Evolutionary conservation across 331 rosid species (phyloP).

Genomic region (Stylosanthes scabra): DNA sequence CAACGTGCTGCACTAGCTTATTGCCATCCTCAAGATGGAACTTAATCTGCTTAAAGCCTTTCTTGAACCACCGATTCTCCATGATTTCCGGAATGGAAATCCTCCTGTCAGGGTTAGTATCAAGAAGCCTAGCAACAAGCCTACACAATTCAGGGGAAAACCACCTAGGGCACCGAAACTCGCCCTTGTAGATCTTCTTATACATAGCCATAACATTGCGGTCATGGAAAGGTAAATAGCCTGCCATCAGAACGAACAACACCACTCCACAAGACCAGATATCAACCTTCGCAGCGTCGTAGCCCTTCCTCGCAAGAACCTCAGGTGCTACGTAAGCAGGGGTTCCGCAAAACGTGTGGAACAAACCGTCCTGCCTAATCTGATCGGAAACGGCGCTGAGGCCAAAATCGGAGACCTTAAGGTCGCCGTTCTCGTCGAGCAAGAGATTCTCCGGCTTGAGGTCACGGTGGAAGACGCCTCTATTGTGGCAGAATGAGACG

Average conservation of each 20-base stretch:
- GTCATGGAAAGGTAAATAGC: conserved; percentile 66
- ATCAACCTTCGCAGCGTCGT: conserved; percentile 67
- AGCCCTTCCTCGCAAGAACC: conserved; percentile 60
- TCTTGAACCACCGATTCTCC: conserved; percentile 60
- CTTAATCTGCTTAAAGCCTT: conserved; percentile 55
- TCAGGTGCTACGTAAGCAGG: conserved; percentile 75
- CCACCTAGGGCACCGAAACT: conserved; percentile 67
- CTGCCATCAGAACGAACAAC: conserved; percentile 63
- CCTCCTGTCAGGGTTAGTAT: conserved; percentile 52
- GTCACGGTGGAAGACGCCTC: conserved; percentile 64
- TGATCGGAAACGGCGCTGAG: conserved; percentile 63
- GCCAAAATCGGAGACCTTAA: conserved; percentile 66
- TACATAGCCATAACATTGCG: conserved; percentile 64
- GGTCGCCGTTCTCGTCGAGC: conserved; percentile 56
- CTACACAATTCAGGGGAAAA: conserved; percentile 44
- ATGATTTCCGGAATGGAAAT: conserved; percentile 58
- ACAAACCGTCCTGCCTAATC: conserved; percentile 59
- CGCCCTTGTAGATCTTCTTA: conserved; percentile 62
- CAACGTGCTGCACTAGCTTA: neutral
- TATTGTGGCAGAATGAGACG: conserved; percentile 58
- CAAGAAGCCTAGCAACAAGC: conserved; percentile 52
- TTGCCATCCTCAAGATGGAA: conserved; percentile 64
- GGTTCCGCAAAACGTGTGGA: conserved; percentile 71
- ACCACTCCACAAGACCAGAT: conserved; percentile 72
- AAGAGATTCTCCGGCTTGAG: conserved; percentile 61